These are phyloP conservation scores for Wickerhamomyces chambardii DNA, from an alignment of 805 yeast species.

Conservation along the genomic window DNA sequence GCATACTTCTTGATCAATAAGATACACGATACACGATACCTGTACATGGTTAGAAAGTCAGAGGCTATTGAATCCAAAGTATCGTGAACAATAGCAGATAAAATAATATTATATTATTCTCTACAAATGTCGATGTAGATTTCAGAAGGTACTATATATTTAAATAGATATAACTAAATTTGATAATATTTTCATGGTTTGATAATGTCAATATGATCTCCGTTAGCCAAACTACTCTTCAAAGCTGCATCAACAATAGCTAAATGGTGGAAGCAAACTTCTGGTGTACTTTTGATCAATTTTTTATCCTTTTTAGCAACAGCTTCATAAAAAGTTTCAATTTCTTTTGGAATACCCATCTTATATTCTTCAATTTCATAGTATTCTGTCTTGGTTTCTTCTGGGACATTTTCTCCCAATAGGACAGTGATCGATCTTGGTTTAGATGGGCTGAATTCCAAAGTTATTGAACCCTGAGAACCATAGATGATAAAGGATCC, in stretches of 20 bases:
- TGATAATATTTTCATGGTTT: too few species aligned
- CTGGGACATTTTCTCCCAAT: slow-evolving; percentile 17
- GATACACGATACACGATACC: too few species aligned
- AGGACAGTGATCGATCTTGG: slow-evolving; percentile 27
- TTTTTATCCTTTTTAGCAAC: slow-evolving; percentile 53
- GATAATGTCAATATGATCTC: slow-evolving; percentile 40
- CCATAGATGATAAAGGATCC: slow-evolving; percentile 69
- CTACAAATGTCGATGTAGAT: too few species aligned
- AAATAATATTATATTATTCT: too few species aligned
- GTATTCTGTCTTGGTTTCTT: slow-evolving; percentile 12
- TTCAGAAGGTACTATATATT: too few species aligned
- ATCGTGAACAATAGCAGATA: too few species aligned
- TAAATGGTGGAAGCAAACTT: slow-evolving; percentile 82
- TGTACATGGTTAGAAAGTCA: too few species aligned
- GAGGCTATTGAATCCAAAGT: too few species aligned
- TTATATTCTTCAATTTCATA: slow-evolving; percentile 24
- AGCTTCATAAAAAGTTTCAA: slow-evolving; percentile 50
- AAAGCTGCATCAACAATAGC: slow-evolving; percentile 85
- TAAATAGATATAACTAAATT: too few species aligned
- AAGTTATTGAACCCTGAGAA: slow-evolving; percentile 62
- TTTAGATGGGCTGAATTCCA: slow-evolving; percentile 46
- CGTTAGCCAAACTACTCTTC: slow-evolving; percentile 51
- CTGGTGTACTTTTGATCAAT: slow-evolving; percentile 53
- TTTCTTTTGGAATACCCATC: slow-evolving; percentile 51
- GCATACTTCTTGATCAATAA: too few species aligned